Percentiles rank a stretch among this genome's conserved stretches.
Evolutionary conservation across 345 rosid species (phyloP).

Genomic region (Iberis pinnata): DNA sequence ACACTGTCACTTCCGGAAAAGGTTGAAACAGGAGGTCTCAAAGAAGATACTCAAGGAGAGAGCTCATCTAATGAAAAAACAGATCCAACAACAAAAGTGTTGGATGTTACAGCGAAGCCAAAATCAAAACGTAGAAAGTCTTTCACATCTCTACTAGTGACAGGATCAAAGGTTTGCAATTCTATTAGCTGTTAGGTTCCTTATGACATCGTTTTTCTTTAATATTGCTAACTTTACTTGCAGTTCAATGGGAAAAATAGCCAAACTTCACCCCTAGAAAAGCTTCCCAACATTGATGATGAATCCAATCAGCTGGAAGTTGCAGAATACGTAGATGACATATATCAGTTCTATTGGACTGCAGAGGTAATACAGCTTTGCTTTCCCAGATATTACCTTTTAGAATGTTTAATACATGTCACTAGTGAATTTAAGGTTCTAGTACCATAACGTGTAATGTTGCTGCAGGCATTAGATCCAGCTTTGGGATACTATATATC

Average conservation of each 20-base stretch:
- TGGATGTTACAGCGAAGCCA: conserved; percentile 34
- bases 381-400: conserved; percentile 2
- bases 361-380: conserved; percentile 48
- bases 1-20: conserved; percentile 27
- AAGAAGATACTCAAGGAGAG: conserved; percentile 34
- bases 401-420: not conserved
- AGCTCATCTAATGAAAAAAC: conserved; percentile 28
- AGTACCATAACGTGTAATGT: conserved; percentile 17
- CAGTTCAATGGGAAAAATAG: conserved; percentile 50
- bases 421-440: conserved; percentile 12
- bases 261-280: conserved; percentile 36
- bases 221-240: conserved; percentile 22
- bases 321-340: conserved; percentile 92
- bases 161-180: conserved; percentile 58
- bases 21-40: conserved; percentile 28
- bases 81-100: conserved; percentile 24
- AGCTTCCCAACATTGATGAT: conserved; percentile 69
- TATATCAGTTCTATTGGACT: conserved; percentile 83
- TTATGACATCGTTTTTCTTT: conserved; percentile 14
- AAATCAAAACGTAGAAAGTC: conserved; percentile 77
- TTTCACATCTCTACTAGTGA: conserved; percentile 69
- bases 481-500: conserved; percentile 52
- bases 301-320: conserved; percentile 76
- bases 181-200: conserved; percentile 1
- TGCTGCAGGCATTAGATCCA: conserved; percentile 53